Base-by-base conservation (phyloP, 441 rosid genomes). In the Melianthus villosus region DNA sequence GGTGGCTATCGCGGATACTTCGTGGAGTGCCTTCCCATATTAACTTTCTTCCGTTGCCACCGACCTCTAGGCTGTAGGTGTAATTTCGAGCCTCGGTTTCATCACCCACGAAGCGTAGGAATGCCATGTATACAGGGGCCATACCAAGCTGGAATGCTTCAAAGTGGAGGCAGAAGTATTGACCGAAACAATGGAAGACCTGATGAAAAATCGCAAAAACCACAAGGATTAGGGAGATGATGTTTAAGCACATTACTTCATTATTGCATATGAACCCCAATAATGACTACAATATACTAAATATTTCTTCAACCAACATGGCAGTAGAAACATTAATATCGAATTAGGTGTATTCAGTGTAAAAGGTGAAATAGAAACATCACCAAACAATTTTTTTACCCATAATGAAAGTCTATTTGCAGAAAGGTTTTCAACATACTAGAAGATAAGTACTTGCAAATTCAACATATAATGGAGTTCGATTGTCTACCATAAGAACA, bases 151-250 rank as follows among this genome's bases (percentile, higher is more conserved):
- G 80, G 53, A 72, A 78, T 7, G 87, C 78, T 55, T 78, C 87
- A 8, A 75, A 78, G 50, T 78, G 83, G 41, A 72, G 57, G 48
- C 87, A 75, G 40, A 78, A 75, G 40, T 67, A 72, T 48, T 69
- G 82, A 40, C 82, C 89, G 41, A 65, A 79, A 71, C 81, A 79
- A 51, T 80, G 72, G 53, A 72, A 79, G 22, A 79, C 81, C 89
- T 79, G 37, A 16, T 7, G 9, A 7, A 14, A 47, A 28, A 17
- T 16, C 9, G n/a, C 20, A 15, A 34, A 36, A 9, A 11, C n/a
- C n/a, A n/a, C n/a, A n/a, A n/a, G n/a, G n/a, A n/a, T n/a, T n/a
- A n/a, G n/a, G n/a, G n/a, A n/a, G n/a, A n/a, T n/a, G n/a, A n/a
- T n/a, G n/a, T n/a, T n/a, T n/a, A n/a, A n/a, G n/a, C n/a, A n/a